phyloP scores from a whole-genome alignment of 352 stramenopile species.

The Pythium insidiosum region DNA sequence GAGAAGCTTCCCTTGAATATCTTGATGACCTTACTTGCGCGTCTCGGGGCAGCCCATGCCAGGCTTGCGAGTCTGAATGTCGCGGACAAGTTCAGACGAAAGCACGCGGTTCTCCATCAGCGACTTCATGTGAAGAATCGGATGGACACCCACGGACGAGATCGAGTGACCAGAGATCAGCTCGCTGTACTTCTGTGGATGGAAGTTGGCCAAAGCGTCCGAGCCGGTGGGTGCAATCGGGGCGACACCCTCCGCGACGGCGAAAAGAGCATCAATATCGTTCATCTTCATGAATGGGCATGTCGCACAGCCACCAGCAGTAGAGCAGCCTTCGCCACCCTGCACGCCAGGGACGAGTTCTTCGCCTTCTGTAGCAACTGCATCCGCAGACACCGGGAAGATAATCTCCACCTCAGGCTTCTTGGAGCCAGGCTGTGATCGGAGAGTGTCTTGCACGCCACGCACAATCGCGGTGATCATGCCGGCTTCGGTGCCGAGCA shows the following conservation, averaged over 20 bases:
- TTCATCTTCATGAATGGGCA: slow-evolving; percentile 99
- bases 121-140: slow-evolving; percentile 96
- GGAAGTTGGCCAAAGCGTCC: slow-evolving; percentile 82
- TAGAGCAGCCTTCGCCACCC: slow-evolving; percentile 95
- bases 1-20: no score
- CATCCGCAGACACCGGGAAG: slow-evolving; percentile 94
- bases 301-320: slow-evolving; percentile 93
- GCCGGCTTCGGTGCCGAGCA: slow-evolving; percentile 94
- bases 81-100: slow-evolving; percentile 75
- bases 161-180: slow-evolving; percentile 87
- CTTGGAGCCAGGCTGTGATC: slow-evolving; percentile 22
- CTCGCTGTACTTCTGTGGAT: slow-evolving; percentile 90
- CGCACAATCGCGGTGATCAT: slow-evolving; percentile 98
- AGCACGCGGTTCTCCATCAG: slow-evolving; percentile 91
- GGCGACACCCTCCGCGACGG: slow-evolving; percentile 76
- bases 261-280: slow-evolving; percentile 94
- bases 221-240: slow-evolving; percentile 13
- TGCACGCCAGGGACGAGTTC: slow-evolving; percentile 87
- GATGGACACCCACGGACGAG: slow-evolving; percentile 89
- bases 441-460: slow-evolving; percentile 84
- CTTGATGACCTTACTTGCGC: slow-evolving; percentile 18
- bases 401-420: slow-evolving; percentile 94
- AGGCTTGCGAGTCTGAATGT: slow-evolving; percentile 65
- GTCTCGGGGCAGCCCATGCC: slow-evolving; percentile 47
- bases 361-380: slow-evolving; percentile 71